These are phyloP conservation scores for Saccharomyces cerevisiae DNA, from an alignment of 805 yeast species.

Conservation along the genomic window DNA sequence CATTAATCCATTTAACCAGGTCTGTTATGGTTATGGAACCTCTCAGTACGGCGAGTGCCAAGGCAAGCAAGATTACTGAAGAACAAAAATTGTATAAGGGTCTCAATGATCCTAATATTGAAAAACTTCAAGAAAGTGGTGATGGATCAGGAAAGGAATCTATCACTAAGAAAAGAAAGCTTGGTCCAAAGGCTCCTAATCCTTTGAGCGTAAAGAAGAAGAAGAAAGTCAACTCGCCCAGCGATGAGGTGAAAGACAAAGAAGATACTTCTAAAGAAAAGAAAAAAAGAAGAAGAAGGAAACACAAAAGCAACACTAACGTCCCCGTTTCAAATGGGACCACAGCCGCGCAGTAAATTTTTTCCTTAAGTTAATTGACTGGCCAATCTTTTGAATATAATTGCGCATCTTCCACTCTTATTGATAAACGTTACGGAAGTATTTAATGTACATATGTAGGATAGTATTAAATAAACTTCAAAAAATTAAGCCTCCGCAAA, in stretches of 20 bases:
- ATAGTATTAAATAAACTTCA: not conserved
- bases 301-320: slow-evolving; percentile 5
- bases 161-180: slow-evolving; percentile 44
- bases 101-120: slow-evolving; percentile 51
- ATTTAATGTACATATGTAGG: not conserved
- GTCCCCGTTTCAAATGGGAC: not conserved
- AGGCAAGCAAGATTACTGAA: slow-evolving; percentile 46
- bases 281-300: slow-evolving; percentile 21
- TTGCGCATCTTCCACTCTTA: not conserved
- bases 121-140: slow-evolving; percentile 10
- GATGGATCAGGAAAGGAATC: slow-evolving; percentile 37
- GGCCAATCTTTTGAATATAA: not conserved
- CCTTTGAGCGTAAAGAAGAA: slow-evolving; percentile 85
- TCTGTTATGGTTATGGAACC: slow-evolving; percentile 97
- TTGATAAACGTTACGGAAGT: not conserved
- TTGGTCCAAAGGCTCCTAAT: slow-evolving; percentile 77
- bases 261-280: slow-evolving; percentile 7
- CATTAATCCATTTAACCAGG: slow-evolving; percentile 76
- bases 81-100: slow-evolving; percentile 65
- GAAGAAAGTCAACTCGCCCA: slow-evolving; percentile 26
- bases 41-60: slow-evolving; percentile 59
- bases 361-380: not conserved
- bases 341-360: not conserved
- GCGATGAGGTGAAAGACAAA: not conserved
- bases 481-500: not conserved